Evolutionary conservation across 495 filamentous ascomycete genomes (phyloP).

Genomic region (Penicillium samsonianum): DNA sequence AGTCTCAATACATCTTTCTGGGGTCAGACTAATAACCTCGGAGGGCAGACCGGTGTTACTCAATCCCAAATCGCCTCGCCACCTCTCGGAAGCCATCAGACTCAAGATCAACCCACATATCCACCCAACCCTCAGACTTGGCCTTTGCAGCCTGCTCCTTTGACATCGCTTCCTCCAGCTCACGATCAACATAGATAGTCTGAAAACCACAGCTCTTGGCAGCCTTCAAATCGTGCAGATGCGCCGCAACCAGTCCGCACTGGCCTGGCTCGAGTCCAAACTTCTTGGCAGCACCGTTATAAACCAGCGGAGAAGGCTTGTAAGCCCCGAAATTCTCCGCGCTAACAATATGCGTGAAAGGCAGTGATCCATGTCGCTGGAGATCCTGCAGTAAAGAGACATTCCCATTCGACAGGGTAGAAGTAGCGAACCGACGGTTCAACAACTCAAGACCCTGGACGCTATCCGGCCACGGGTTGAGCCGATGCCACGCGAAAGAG

Average conservation of each 20-base stretch:
- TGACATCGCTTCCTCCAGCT: conserved; percentile 62
- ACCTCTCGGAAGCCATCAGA: conserved; percentile 37
- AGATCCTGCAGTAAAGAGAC: conserved; percentile 65
- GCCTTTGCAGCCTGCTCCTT: conserved; percentile 51
- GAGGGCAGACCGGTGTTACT: not conserved
- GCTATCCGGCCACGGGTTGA: conserved; percentile 70
- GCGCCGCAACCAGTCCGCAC: conserved; percentile 78
- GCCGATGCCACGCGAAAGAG: conserved; percentile 66
- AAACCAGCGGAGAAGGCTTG: conserved; percentile 70
- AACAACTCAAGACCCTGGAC: conserved; percentile 56
- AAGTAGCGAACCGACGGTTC: conserved; percentile 55
- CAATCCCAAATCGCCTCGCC: conserved; percentile 35
- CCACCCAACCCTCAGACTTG: conserved; percentile 58
- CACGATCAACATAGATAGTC: conserved; percentile 75
- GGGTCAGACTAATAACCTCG: not conserved
- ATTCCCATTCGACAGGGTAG: conserved; percentile 77
- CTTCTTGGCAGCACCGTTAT: conserved; percentile 62
- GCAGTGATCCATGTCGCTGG: conserved; percentile 53
- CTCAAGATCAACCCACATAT: conserved; percentile 35
- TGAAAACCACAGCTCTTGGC: conserved; percentile 63
- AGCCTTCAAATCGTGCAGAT: conserved; percentile 66
- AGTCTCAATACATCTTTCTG: too few relatives aligned
- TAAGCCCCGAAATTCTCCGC: conserved; percentile 75
- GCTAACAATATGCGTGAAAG: conserved; percentile 62
- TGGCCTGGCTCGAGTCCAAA: conserved; percentile 59